Percentiles rank a stretch among this genome's conserved stretches.
These are phyloP conservation scores for Aspergillus bombycis DNA, from an alignment of 2,329 filamentous ascomycete genomes.

Conservation along the genomic window DNA sequence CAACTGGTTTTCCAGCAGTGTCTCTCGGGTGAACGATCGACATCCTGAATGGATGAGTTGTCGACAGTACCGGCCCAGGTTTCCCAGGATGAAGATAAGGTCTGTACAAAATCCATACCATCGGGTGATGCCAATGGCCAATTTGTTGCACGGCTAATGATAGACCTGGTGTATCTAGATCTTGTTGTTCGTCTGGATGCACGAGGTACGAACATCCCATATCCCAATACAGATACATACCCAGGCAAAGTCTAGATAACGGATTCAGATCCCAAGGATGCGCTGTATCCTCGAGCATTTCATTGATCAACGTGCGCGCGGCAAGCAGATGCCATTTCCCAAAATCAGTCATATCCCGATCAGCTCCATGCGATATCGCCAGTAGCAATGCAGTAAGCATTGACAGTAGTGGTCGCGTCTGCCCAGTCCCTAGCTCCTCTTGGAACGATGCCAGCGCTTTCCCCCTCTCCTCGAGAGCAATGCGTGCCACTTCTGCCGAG, in stretches of 20 bases:
- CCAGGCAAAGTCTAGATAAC: not conserved
- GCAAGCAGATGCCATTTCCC: constrained; percentile 16
- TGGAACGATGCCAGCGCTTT: constrained; percentile 17
- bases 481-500: not conserved
- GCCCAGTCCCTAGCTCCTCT: not conserved
- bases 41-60: constrained; percentile 1
- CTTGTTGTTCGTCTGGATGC: constrained; percentile 8
- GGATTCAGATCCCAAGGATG: not conserved
- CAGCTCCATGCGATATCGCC: constrained; percentile 13
- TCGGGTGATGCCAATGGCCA: constrained; percentile 15
- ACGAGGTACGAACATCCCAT: constrained; percentile 14
- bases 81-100: constrained; percentile 13
- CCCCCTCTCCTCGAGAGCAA: constrained; percentile 17
- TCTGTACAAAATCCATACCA: constrained; percentile 12
- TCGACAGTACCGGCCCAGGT: constrained; percentile 18
- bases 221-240: constrained; percentile 20
- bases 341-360: constrained; percentile 13
- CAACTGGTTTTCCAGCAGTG: constrained; percentile 7
- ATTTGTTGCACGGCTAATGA: constrained; percentile 13
- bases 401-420: not conserved
- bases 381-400: not conserved
- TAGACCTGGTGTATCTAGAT: not conserved
- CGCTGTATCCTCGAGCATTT: constrained; percentile 9
- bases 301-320: constrained; percentile 12
- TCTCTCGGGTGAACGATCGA: constrained; percentile 9